A percentile compares a stretch with the other conserved stretches of the same genome.
Evolutionary conservation across 1,284 basidiomycete species (phyloP).

Genomic region (Coniferiporia sulphurascens): DNA sequence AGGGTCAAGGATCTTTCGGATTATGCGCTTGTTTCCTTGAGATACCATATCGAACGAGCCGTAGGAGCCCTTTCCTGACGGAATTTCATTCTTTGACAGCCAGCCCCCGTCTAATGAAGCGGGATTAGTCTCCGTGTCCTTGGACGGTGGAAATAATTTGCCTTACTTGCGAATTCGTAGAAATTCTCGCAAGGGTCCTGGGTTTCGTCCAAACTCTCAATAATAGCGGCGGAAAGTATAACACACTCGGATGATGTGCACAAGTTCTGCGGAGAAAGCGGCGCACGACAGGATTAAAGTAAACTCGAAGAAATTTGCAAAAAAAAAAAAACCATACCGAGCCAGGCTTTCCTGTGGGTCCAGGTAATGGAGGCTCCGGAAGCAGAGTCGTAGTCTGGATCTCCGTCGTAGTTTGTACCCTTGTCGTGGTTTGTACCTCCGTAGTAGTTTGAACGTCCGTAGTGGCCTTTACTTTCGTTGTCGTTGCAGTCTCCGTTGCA

Average conservation of each 20-base stretch:
- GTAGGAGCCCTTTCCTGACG: constrained; percentile 74
- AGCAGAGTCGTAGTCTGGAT: constrained; percentile 34
- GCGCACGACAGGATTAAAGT: constrained; percentile 10
- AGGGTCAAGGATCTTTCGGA: constrained; percentile 54
- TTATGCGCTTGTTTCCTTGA: constrained; percentile 59
- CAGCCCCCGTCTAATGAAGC: constrained; percentile 68
- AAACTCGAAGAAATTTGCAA: constrained; percentile 25
- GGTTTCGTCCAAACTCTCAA: constrained; percentile 75
- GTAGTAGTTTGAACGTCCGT: too few relatives aligned
- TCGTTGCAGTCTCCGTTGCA: constrained; percentile 26
- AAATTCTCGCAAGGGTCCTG: constrained; percentile 96
- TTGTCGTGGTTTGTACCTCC: too few relatives aligned
- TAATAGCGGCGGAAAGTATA: constrained; percentile 75
- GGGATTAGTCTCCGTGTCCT: not conserved
- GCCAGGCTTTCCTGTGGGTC: constrained; percentile 41
- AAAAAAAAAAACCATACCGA: constrained; percentile 42
- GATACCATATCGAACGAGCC: constrained; percentile 59
- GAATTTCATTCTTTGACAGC: constrained; percentile 75
- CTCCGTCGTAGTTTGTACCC: constrained; percentile 28
- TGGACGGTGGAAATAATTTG: constrained; percentile 3
- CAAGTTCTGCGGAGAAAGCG: constrained; percentile 38
- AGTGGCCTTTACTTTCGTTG: too few relatives aligned
- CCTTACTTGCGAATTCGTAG: constrained; percentile 84
- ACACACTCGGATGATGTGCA: constrained; percentile 85
- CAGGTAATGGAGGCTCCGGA: constrained; percentile 24